Evolutionary conservation across 495 filamentous ascomycete genomes (phyloP).

Genomic region (Elasticomyces elasticus): DNA sequence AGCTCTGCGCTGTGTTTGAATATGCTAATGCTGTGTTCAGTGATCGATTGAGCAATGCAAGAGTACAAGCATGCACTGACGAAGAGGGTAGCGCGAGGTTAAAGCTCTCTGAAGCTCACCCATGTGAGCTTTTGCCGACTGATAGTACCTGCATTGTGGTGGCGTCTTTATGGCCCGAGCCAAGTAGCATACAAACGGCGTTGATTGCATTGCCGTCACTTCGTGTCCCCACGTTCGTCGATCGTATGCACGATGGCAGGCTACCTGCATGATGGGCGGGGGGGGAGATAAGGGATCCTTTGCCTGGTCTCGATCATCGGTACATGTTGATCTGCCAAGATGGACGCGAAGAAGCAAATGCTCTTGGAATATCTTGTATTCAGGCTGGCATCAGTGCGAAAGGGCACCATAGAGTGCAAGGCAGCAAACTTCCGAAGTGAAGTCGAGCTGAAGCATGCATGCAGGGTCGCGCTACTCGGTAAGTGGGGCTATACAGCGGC

Average conservation of each 20-base stretch:
- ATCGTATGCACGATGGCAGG: neutral
- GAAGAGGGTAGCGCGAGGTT: neutral
- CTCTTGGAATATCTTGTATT: too few relatives aligned
- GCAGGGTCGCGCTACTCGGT: too few relatives aligned
- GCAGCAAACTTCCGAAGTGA: too few relatives aligned
- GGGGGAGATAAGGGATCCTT: neutral
- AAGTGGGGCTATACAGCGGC: too few relatives aligned
- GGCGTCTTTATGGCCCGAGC: neutral
- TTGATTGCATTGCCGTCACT: neutral
- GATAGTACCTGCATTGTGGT: conserved; percentile 7
- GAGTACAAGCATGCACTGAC: neutral
- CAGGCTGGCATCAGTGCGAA: too few relatives aligned
- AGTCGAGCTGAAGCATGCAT: too few relatives aligned
- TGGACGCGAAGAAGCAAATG: too few relatives aligned
- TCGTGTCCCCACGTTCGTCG: neutral
- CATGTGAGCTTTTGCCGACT: neutral
- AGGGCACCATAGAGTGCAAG: too few relatives aligned
- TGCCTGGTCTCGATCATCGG: neutral
- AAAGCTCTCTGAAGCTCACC: neutral
- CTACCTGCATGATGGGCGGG: neutral
- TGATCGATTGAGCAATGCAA: neutral
- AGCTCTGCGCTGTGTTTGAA: neutral
- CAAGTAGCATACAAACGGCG: neutral
- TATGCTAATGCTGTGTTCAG: neutral
- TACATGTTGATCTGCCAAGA: neutral